phyloP scores from a whole-genome alignment of 164 flowering plant species.

The grape (Vitis vinifera) region DNA sequence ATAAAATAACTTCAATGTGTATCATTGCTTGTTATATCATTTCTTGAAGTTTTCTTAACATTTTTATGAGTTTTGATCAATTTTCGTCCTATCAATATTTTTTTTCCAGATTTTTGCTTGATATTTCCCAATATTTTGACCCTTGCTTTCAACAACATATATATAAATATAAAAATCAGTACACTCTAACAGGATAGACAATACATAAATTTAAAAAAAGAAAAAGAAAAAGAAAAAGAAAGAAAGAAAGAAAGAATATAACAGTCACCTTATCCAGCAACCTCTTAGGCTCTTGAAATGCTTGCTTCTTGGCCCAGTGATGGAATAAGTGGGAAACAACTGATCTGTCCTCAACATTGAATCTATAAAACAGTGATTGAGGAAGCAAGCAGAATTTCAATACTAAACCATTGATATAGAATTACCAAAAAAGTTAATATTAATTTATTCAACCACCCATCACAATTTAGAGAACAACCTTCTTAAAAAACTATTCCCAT shows the following conservation, averaged over 20 bases:
- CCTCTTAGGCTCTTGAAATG: slow-evolving; percentile 87
- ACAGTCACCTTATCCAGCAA: slow-evolving; percentile 78
- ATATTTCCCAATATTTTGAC: too few species aligned
- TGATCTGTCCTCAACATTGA: slow-evolving; percentile 65
- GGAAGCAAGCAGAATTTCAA: background rate
- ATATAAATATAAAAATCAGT: too few species aligned
- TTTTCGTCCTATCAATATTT: too few species aligned
- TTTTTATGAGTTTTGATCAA: too few species aligned
- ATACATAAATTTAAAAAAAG: too few species aligned
- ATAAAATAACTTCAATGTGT: too few species aligned
- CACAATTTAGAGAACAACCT: slow-evolving; percentile 42
- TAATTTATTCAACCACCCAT: background rate
- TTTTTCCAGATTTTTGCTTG: too few species aligned
- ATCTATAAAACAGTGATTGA: slow-evolving; percentile 37
- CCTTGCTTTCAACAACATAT: too few species aligned
- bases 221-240: background rate
- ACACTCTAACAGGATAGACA: too few species aligned
- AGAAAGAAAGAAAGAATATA: background rate
- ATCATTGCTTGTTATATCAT: too few species aligned
- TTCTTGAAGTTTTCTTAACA: too few species aligned
- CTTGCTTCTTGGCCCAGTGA: slow-evolving; percentile 91
- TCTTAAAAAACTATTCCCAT: slow-evolving; percentile 58
- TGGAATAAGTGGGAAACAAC: slow-evolving; percentile 79
- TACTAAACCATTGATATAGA: background rate
- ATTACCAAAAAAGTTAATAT: background rate